A percentile compares a stretch with the other conserved stretches of the same genome.
Evolutionary conservation across 225 moss, liverwort and hornwort species (phyloP).

Genomic region (Rhytidiadelphus loreus): DNA sequence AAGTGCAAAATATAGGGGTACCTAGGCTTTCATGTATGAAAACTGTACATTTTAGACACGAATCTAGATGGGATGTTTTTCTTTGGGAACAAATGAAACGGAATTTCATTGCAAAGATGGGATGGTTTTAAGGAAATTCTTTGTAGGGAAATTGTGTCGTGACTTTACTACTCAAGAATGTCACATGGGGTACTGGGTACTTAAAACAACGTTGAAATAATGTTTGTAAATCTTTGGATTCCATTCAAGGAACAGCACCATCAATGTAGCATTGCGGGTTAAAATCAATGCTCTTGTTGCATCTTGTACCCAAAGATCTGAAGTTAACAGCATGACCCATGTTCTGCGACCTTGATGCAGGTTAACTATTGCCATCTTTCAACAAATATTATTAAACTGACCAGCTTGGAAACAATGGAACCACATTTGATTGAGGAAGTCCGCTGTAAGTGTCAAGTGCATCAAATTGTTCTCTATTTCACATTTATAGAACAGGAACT

Average conservation of each 20-base stretch:
- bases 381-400: background rate
- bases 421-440: slow-evolving; percentile 6
- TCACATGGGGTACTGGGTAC: too few species aligned
- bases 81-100: too few species aligned
- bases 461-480: background rate
- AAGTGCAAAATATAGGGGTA: background rate
- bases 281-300: background rate
- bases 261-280: background rate
- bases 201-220: background rate
- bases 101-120: too few species aligned
- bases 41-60: background rate
- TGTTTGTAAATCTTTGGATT: background rate
- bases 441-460: slow-evolving; percentile 29
- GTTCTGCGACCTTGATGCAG: slow-evolving; percentile 9
- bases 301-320: background rate
- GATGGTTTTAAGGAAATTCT: too few species aligned
- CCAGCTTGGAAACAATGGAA: slow-evolving; percentile 2
- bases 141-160: background rate
- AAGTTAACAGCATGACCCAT: background rate
- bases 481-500: background rate
- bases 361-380: background rate
- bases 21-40: background rate
- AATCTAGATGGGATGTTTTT: background rate
- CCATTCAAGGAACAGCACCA: background rate
- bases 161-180: too few species aligned